Conservation (phyloP, 75 land plant species). For the Ceratopteris richardii region DNA sequence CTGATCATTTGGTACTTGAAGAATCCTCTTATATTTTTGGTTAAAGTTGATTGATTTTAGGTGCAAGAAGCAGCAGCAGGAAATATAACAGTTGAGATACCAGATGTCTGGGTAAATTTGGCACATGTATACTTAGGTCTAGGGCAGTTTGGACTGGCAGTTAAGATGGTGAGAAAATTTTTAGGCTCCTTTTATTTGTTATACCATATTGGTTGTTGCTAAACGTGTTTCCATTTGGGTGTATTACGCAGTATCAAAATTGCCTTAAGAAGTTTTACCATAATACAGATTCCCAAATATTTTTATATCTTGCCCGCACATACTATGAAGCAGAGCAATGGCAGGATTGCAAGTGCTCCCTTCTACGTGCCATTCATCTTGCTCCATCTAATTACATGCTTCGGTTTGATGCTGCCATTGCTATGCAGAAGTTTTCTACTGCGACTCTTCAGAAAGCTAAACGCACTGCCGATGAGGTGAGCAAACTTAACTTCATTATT, state of each 20-base stretch:
- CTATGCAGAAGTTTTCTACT: conserved; percentile 92
- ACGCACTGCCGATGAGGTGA: conserved; percentile 88
- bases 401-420: conserved; percentile 87
- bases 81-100: conserved; percentile 80
- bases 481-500: not conserved
- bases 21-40: no score
- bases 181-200: no score
- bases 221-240: no score
- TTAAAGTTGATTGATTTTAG: conserved; percentile 18
- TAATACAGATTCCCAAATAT: conserved; percentile 72
- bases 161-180: conserved; percentile 54
- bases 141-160: conserved; percentile 88
- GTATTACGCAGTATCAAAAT: conserved; percentile 76
- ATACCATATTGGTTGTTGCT: no score
- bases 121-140: conserved; percentile 96
- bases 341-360: conserved; percentile 91
- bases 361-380: conserved; percentile 83
- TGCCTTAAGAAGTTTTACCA: conserved; percentile 85
- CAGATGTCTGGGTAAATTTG: conserved; percentile 96
- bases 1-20: no score
- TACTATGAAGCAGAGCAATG: conserved; percentile 99
- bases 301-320: conserved; percentile 81
- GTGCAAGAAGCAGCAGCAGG: conserved; percentile 99
- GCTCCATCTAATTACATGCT: conserved; percentile 88
- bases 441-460: conserved; percentile 81